Evolutionary conservation across 179 eudicot genomes (phyloP), one percentile per base, ranked within the genome.

Genomic region (Nepenthes alata): DNA sequence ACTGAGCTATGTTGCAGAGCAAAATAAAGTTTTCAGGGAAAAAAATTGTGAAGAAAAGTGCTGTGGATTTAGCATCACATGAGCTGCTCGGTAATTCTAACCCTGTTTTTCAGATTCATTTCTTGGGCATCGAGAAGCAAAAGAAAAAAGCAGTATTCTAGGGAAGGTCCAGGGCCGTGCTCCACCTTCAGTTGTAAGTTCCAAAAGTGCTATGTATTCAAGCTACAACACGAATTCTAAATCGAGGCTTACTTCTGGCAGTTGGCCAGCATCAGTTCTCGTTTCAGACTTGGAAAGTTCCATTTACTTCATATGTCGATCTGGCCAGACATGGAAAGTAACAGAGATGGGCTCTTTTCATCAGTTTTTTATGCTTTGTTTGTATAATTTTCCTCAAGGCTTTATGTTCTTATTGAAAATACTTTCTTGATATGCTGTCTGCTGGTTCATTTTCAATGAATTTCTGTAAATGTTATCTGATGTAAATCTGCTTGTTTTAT

Each of bases 321-420:
- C 86, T 65, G 89, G 98, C 74, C 88, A 82, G 67, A 64, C 78
- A 54, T 74, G 85, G 66, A 77, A 73, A 66, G 49, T 62, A 74
- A 59, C 91, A 72, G 78, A 91, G 91, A 83, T 72, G 55, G 38
- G 64, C 2, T 58, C 53, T 34, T 57, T 37, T 50, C 12, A 8
- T n/a, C n/a, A 11, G 15, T 50, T 11, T 8, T 11, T 1, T 3
- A 50, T 50, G 53, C 53, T 50, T 50, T 2, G 11, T 0, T 11
- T 0, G 15, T 11, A 3, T 50, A 3, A 3, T 11, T 3, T 3
- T 10, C 53, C n/a, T 11, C 11, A 11, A 11, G 13, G 15, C 15
- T 11, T 50, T 50, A 2, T 13, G 5, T 11, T 6, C 1, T 6
- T 50, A 11, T 3, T 10, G 15, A 7, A 50, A 3, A n/a, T 2